Base-by-base conservation (phyloP, 1,284 basidiomycete genomes). In the Ustilago xerochloae region DNA sequence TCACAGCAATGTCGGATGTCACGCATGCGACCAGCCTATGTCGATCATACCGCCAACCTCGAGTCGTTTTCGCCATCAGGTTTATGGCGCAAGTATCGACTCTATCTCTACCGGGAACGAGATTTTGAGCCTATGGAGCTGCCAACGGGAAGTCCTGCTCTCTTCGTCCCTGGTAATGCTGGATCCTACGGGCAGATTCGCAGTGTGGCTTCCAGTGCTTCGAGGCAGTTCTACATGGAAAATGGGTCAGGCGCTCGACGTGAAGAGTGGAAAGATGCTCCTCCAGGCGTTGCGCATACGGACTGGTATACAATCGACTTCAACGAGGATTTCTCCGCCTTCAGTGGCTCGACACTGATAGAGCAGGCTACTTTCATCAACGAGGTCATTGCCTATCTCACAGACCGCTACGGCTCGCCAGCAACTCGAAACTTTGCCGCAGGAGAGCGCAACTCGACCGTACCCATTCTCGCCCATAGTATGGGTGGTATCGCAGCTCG, bases 141-240 rank as follows among this genome's bases (percentile, higher is more conserved):
- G 28, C 65, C 71, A 0, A 56, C 48, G 0, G 74, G 77, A 2
- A 63, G 63, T 18, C 96, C 97, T 6, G 93, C 96, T 10, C 87
- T 99, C 28, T 99, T 99, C 86, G 91, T 99, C 20, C 97, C 97
- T 1, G 97, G 97, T 2, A 98, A 98, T 81, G 95, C 97, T 12
- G 97, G 97, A 2, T 95, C 93, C 3, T 96, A 92, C 49, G 91
- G 90, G 68, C 97, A 99, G 87, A 91, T 93, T 20, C 90, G 97
- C 63, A 97, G 94, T 16, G 93, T 99, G 75, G 96, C 95, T 2
- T 94, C 93, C 3, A 94, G 93, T 13, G 91, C 93, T 2, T 87
- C 91, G 0, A 87, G 91, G 56, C 93, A 96, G 75, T 95, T 90
- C 83, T 93, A 89, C 60, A 81, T 86, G 86, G 39, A 59, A 18